These are phyloP conservation scores for Leptographium radiaticola DNA, from an alignment of 2,329 filamentous ascomycete species.

Conservation along the genomic window DNA sequence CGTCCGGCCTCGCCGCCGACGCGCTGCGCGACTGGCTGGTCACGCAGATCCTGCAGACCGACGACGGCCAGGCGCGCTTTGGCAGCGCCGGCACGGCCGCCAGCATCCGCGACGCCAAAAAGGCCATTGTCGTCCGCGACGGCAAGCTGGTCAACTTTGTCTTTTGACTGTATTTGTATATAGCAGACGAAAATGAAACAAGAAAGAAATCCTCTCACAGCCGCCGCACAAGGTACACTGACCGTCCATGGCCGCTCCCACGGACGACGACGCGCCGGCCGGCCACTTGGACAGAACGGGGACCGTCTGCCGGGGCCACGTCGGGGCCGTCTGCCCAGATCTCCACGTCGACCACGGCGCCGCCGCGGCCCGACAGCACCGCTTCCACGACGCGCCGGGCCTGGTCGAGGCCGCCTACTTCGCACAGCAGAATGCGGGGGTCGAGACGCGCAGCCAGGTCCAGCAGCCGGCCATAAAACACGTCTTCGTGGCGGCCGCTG, in stretches of 20 bases:
- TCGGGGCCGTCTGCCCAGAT: constrained; percentile 62
- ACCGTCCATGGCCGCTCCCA: constrained; percentile 35
- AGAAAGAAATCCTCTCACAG: neutral
- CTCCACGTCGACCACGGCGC: constrained; percentile 33
- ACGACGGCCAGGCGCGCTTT: constrained; percentile 46
- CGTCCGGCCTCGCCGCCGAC: constrained; percentile 27
- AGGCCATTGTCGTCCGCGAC: constrained; percentile 51
- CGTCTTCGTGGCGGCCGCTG: constrained; percentile 24
- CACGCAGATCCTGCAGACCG: constrained; percentile 44
- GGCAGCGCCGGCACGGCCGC: constrained; percentile 28
- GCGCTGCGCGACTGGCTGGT: constrained; percentile 48
- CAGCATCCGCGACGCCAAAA: constrained; percentile 39
- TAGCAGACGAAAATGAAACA: neutral
- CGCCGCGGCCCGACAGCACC: constrained; percentile 5
- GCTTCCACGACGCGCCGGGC: constrained; percentile 48
- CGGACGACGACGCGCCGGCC: constrained; percentile 22
- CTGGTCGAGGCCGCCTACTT: constrained; percentile 59
- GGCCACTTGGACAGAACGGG: constrained; percentile 11
- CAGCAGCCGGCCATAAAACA: constrained; percentile 58
- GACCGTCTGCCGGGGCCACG: constrained; percentile 17
- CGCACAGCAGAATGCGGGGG: constrained; percentile 49
- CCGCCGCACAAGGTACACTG: constrained; percentile 22
- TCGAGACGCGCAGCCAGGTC: constrained; percentile 34
- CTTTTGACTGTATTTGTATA: constrained; percentile 18
- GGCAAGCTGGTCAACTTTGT: constrained; percentile 69